These are phyloP conservation scores for Garcileccinum viscosum DNA, from an alignment of 1,284 basidiomycete genomes.

Conservation along the genomic window DNA sequence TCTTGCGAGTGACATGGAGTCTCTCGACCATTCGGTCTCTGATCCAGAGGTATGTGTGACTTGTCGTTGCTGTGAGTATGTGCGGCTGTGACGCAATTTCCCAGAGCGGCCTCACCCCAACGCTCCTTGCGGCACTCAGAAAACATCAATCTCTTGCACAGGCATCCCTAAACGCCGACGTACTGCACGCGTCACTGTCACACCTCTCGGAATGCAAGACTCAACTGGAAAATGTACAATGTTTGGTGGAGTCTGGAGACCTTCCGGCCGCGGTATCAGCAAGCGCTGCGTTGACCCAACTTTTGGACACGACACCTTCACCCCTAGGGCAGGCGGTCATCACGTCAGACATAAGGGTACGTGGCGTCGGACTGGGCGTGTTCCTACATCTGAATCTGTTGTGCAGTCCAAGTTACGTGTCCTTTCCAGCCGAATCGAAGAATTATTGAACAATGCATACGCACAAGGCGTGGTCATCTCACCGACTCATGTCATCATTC, in stretches of 20 bases:
- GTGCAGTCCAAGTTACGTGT: slow-evolving; percentile 60
- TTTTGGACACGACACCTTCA: slow-evolving; percentile 56
- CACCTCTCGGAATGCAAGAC: slow-evolving; percentile 59
- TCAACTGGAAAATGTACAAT: slow-evolving; percentile 49
- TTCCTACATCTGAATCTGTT: slow-evolving; percentile 8
- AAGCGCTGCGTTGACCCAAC: slow-evolving; percentile 47
- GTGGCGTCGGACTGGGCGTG: slow-evolving; percentile 18
- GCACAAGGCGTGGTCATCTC: slow-evolving; percentile 60
- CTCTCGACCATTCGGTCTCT: slow-evolving; percentile 55
- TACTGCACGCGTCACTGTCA: slow-evolving; percentile 54
- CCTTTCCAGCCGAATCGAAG: slow-evolving; percentile 65
- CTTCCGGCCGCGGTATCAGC: slow-evolving; percentile 64
- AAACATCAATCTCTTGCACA: slow-evolving; percentile 67
- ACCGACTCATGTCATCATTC: slow-evolving; percentile 54
- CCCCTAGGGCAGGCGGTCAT: slow-evolving; percentile 58
- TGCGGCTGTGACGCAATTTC: slow-evolving; percentile 17
- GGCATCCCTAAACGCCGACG: slow-evolving; percentile 58
- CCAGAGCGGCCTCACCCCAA: slow-evolving; percentile 72
- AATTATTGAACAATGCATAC: slow-evolving; percentile 75
- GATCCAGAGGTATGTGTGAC: slow-evolving; percentile 57
- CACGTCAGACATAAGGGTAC: slow-evolving; percentile 63
- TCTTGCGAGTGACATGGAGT: slow-evolving; percentile 59
- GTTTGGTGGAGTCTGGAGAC: slow-evolving; percentile 58
- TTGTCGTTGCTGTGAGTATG: not conserved
- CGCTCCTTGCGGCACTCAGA: slow-evolving; percentile 55